Evolutionary conservation across 1,284 basidiomycete genomes (phyloP).

Genomic region (Rhodotorula sp.): DNA sequence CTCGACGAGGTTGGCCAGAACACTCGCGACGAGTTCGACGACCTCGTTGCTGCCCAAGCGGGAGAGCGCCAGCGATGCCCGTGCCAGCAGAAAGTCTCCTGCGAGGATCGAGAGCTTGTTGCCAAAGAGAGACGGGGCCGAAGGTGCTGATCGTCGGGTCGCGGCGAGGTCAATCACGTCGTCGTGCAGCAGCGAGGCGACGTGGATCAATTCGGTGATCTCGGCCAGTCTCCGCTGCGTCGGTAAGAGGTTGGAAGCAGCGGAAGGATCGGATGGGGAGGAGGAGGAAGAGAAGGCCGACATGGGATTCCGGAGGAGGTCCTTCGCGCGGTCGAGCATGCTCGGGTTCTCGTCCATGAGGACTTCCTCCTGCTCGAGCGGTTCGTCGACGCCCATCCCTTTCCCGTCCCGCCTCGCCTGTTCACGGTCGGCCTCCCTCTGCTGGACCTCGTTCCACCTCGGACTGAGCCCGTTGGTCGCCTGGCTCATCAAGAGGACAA

Average conservation of each 20-base stretch:
- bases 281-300: constrained; percentile 25
- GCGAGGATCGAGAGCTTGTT: constrained; percentile 93
- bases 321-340: constrained; percentile 67
- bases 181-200: constrained; percentile 93
- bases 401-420: constrained; percentile 35
- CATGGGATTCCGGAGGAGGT: constrained; percentile 51
- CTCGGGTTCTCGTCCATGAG: constrained; percentile 80
- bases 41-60: constrained; percentile 84
- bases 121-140: constrained; percentile 84
- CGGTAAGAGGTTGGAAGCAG: constrained; percentile 58
- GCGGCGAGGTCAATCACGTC: constrained; percentile 86
- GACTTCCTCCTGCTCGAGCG: constrained; percentile 63
- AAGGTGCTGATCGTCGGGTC: constrained; percentile 74
- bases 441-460: constrained; percentile 55
- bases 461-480: constrained; percentile 80
- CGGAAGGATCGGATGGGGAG: constrained; percentile 2
- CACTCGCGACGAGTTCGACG: constrained; percentile 86
- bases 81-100: constrained; percentile 91
- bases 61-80: constrained; percentile 82
- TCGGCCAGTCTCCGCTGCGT: constrained; percentile 90
- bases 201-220: constrained; percentile 98
- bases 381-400: constrained; percentile 59
- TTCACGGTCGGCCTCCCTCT: constrained; percentile 50
- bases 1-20: constrained; percentile 93
- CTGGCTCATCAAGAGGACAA: constrained; percentile 84